Conservation (phyloP, 306 rosid species). For the Boehmeria nivea region DNA sequence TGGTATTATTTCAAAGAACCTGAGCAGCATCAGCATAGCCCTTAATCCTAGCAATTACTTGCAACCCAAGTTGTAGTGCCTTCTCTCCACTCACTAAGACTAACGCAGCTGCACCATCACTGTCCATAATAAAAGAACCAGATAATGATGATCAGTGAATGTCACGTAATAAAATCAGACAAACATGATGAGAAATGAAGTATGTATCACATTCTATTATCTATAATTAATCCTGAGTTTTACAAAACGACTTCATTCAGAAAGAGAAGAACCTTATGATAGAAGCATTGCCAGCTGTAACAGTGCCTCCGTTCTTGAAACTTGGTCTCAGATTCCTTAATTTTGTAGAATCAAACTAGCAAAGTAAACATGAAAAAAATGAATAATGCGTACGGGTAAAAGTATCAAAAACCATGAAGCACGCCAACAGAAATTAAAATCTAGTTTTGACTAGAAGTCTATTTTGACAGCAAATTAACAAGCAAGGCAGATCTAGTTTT, state of each 20-base stretch:
- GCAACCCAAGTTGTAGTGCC: conserved; percentile 73
- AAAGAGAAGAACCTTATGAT: conserved; percentile 45
- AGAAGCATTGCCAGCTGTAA: conserved; percentile 96
- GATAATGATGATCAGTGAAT: conserved; percentile 7
- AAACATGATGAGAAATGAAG: no score
- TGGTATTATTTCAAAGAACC: conserved; percentile 32
- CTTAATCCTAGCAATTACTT: conserved; percentile 76
- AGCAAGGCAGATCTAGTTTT: no score
- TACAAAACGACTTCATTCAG: background rate
- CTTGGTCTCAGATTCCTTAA: conserved; percentile 74
- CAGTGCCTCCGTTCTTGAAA: conserved; percentile 79
- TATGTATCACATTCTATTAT: no score
- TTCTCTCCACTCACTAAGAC: conserved; percentile 87
- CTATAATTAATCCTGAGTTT: no score
- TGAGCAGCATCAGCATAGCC: conserved; percentile 95
- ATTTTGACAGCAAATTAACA: no score
- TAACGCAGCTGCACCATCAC: conserved; percentile 95
- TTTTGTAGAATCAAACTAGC: conserved; percentile 82
- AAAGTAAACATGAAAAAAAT: conserved; percentile 11
- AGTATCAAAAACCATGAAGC: background rate
- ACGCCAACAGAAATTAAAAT: background rate
- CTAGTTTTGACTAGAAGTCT: no score
- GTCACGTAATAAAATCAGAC: conserved; percentile 1
- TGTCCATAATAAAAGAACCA: conserved; percentile 3
- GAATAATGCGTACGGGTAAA: background rate